Conservation (phyloP, 129 eudicot species). For the Tagetes erecta region DNA sequence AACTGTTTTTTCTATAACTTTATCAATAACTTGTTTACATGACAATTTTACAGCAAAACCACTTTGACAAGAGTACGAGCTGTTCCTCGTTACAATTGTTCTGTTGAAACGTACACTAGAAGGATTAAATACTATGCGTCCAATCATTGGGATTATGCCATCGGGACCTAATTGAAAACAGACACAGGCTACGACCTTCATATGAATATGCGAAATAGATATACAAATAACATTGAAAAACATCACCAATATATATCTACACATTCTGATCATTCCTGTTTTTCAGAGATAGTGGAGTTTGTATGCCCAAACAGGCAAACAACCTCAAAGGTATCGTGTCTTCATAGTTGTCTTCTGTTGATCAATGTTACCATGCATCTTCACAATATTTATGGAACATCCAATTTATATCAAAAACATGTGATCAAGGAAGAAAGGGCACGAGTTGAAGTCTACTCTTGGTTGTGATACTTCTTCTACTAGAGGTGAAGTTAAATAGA, state of each 20-base stretch:
- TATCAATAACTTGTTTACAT: conserved; percentile 27
- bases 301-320: conserved; percentile 49
- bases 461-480: conserved; percentile 14
- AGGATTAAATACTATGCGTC: conserved; percentile 59
- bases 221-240: conserved; percentile 30
- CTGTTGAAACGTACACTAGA: conserved; percentile 55
- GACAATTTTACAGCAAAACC: conserved; percentile 71
- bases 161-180: conserved; percentile 58
- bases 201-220: conserved; percentile 31
- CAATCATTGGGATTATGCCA: conserved; percentile 93
- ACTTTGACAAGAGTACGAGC: conserved; percentile 89
- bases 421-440: conserved; percentile 32
- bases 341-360: conserved; percentile 56
- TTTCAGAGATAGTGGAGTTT: conserved; percentile 73
- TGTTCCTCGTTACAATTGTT: conserved; percentile 89
- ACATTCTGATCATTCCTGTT: conserved; percentile 82
- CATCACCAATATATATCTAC: conserved; percentile 56
- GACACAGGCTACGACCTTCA: conserved; percentile 21
- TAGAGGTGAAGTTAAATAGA: conserved; percentile 38
- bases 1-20: conserved; percentile 4
- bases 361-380: conserved; percentile 66
- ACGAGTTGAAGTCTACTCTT: conserved; percentile 32
- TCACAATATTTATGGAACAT: conserved; percentile 54
- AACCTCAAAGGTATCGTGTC: conserved; percentile 80
- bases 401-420: conserved; percentile 32